These are phyloP conservation scores for Rhizopogon roseolus DNA, from an alignment of 768 basidiomycete genomes.

Conservation along the genomic window DNA sequence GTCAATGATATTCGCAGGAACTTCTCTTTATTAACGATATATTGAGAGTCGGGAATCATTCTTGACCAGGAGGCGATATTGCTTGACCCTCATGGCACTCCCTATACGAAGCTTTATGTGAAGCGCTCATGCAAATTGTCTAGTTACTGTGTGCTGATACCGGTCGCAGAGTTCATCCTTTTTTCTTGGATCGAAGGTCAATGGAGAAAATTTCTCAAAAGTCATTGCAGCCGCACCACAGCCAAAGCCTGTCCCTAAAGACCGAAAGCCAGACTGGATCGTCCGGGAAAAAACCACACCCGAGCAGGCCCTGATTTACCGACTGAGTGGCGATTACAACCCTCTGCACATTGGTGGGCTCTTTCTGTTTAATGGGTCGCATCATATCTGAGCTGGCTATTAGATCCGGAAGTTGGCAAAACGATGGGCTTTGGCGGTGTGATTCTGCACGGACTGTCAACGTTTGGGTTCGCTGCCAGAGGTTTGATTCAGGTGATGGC, in stretches of 20 bases:
- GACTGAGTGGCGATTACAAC: constrained; percentile 80
- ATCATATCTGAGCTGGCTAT: neutral
- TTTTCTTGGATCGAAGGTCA: constrained; percentile 64
- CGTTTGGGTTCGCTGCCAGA: constrained; percentile 79
- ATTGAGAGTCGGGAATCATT: constrained; percentile 69
- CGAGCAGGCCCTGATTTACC: constrained; percentile 67
- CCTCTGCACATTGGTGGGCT: constrained; percentile 66
- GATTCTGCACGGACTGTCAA: constrained; percentile 81
- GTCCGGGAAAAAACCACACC: constrained; percentile 57
- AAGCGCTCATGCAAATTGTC: constrained; percentile 7
- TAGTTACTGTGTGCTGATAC: neutral
- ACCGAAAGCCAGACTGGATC: constrained; percentile 56
- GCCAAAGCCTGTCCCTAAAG: constrained; percentile 56
- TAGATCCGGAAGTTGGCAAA: constrained; percentile 71
- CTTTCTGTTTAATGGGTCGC: neutral
- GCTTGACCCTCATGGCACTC: constrained; percentile 54
- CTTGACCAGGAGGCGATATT: constrained; percentile 60
- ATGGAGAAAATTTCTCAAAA: constrained; percentile 59
- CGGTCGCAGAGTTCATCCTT: constrained; percentile 55
- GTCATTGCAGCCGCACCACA: constrained; percentile 56
- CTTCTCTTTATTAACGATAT: neutral
- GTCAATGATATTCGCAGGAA: constrained; percentile 16
- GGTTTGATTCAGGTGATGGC: constrained; percentile 64
- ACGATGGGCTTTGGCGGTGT: constrained; percentile 78
- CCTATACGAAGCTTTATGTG: constrained; percentile 62